These are phyloP conservation scores for Urostyla sp. DNA, from an alignment of 73 alveolate genomes.

Conservation along the genomic window DNA sequence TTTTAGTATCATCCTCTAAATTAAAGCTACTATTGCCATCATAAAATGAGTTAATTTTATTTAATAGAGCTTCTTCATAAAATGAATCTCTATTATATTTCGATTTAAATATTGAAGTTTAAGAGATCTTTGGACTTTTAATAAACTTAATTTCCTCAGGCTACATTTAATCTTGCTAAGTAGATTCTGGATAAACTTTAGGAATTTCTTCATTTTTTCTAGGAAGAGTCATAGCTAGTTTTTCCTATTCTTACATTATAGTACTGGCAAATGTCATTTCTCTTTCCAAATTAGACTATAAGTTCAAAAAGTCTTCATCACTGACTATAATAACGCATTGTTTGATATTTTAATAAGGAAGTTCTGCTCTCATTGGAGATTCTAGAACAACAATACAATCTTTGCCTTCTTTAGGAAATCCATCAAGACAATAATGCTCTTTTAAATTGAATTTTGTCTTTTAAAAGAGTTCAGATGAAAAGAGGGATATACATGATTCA, in stretches of 20 bases:
- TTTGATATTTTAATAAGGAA: conserved; percentile 60
- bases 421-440: conserved; percentile 59
- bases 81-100: too few species aligned
- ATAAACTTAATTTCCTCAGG: too few species aligned
- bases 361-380: conserved; percentile 51
- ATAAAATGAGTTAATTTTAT: too few species aligned
- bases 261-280: background rate
- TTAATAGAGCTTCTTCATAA: too few species aligned
- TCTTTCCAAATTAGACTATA: background rate
- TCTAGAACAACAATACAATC: conserved; percentile 57
- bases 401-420: conserved; percentile 66
- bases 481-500: background rate
- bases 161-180: background rate
- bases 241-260: too few species aligned
- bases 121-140: too few species aligned
- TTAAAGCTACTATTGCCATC: too few species aligned
- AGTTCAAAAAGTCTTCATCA: background rate
- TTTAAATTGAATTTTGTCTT: conserved; percentile 8
- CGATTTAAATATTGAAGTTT: too few species aligned
- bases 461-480: conserved; percentile 2
- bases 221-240: background rate
- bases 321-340: conserved; percentile 41
- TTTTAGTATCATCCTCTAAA: too few species aligned
- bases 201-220: conserved; percentile 25
- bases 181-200: background rate